These are phyloP conservation scores for Pulveroboletus sp. DNA, from an alignment of 768 basidiomycete species.

Conservation along the genomic window DNA sequence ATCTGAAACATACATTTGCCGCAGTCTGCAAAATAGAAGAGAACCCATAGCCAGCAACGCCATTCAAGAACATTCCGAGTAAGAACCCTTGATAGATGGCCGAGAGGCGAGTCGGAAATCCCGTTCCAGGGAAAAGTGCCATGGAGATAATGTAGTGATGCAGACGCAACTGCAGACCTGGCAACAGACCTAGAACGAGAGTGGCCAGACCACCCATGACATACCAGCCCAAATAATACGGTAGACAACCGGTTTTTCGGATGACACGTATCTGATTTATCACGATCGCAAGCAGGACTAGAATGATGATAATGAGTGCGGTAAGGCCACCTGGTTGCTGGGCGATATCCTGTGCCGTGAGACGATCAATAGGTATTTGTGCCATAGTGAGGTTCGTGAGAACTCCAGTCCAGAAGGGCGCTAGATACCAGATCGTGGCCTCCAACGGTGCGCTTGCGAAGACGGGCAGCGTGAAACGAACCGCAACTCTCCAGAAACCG, in stretches of 20 bases:
- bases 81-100: slow-evolving; percentile 79
- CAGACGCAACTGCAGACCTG: slow-evolving; percentile 62
- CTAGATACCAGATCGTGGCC: slow-evolving; percentile 66
- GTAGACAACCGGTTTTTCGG: slow-evolving; percentile 80
- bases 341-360: slow-evolving; percentile 63
- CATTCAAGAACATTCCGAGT: slow-evolving; percentile 79
- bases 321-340: slow-evolving; percentile 63
- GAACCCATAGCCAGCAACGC: slow-evolving; percentile 73
- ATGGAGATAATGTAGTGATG: slow-evolving; percentile 84
- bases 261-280: slow-evolving; percentile 79
- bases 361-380: slow-evolving; percentile 70
- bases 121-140: slow-evolving; percentile 69
- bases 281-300: slow-evolving; percentile 54
- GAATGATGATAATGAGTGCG: slow-evolving; percentile 61
- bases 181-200: slow-evolving; percentile 63
- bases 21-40: slow-evolving; percentile 75
- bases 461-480: slow-evolving; percentile 67
- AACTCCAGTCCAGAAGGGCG: slow-evolving; percentile 74
- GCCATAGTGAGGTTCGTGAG: slow-evolving; percentile 68
- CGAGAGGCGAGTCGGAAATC: slow-evolving; percentile 74
- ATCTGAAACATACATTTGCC: slow-evolving; percentile 47
- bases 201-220: slow-evolving; percentile 58
- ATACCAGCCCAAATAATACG: slow-evolving; percentile 74
- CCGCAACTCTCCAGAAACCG: slow-evolving; percentile 71
- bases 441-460: slow-evolving; percentile 70